Percentiles rank a stretch among this genome's conserved stretches.
Evolutionary conservation across 2,329 filamentous ascomycete genomes (phyloP).

Genomic region (Lasiodiplodia gonubiensis): DNA sequence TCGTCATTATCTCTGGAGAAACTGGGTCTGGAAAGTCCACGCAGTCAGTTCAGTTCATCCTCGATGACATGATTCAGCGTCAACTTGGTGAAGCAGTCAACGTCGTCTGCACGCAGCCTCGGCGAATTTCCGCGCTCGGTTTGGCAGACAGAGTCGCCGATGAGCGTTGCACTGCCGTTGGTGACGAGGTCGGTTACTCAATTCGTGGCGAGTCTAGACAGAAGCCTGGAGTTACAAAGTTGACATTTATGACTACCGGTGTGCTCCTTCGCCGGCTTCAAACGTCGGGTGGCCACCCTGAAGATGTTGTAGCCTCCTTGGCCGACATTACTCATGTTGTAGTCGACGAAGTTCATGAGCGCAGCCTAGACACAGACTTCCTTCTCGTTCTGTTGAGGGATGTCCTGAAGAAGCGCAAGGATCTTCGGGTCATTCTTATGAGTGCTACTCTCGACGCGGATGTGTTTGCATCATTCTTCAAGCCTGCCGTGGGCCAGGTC

Average conservation of each 20-base stretch:
- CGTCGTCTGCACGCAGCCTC: constrained; percentile 94
- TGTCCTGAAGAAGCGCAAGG: constrained; percentile 73
- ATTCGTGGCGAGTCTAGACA: constrained; percentile 89
- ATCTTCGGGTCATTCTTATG: constrained; percentile 93
- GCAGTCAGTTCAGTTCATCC: constrained; percentile 92
- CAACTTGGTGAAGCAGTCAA: constrained; percentile 79
- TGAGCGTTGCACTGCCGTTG: constrained; percentile 80
- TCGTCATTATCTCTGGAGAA: constrained; percentile 96
- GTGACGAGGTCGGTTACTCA: constrained; percentile 87
- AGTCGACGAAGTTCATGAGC: constrained; percentile 95
- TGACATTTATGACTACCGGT: constrained; percentile 95
- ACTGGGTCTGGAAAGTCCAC: constrained; percentile 97
- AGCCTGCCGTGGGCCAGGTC: constrained; percentile 66
- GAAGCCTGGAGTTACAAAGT: constrained; percentile 74
- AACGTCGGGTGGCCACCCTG: constrained; percentile 78
- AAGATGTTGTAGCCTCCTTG: constrained; percentile 80
- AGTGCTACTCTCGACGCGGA: constrained; percentile 91
- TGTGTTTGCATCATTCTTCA: constrained; percentile 85
- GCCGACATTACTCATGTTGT: constrained; percentile 93
- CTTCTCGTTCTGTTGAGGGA: constrained; percentile 85
- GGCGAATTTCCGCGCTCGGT: constrained; percentile 91
- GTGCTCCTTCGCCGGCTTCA: constrained; percentile 90
- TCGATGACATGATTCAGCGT: constrained; percentile 84
- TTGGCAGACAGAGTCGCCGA: constrained; percentile 94
- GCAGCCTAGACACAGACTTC: constrained; percentile 94